Percentiles rank a stretch among this genome's conserved stretches.
Evolutionary conservation across 1,284 basidiomycete genomes (phyloP).

Genomic region (Neonothopanus nambi): DNA sequence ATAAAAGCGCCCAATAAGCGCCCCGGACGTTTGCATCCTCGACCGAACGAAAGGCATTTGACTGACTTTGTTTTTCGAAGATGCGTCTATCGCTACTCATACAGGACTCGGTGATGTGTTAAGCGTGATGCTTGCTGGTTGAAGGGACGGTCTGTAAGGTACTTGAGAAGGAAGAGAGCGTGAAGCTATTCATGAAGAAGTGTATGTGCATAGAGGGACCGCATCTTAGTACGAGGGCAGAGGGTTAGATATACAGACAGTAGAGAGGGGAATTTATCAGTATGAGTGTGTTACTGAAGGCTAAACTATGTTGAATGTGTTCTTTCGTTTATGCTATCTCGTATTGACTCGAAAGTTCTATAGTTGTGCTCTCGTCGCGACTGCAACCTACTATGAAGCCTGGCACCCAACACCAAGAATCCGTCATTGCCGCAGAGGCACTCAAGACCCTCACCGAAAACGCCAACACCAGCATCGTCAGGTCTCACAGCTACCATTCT

Average conservation of each 20-base stretch:
- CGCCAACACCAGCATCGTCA: conserved; percentile 81
- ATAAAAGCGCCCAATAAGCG: too few species aligned
- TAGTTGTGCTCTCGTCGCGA: conserved; percentile 90
- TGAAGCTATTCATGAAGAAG: conserved; percentile 77
- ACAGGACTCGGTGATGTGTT: conserved; percentile 95
- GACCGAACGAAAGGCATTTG: conserved; percentile 95
- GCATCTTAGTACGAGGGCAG: conserved; percentile 92
- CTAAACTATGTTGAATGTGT: conserved; percentile 62
- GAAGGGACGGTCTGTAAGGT: conserved; percentile 66
- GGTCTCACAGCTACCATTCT: conserved; percentile 75
- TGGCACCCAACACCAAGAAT: conserved; percentile 80
- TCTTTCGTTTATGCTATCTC: background rate
- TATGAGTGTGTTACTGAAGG: conserved; percentile 95
- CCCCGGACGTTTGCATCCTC: too few species aligned
- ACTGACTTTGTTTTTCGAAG: conserved; percentile 86
- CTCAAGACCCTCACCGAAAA: conserved; percentile 87
- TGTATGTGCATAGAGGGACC: conserved; percentile 98
- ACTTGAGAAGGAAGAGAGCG: conserved; percentile 56
- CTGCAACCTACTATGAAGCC: conserved; percentile 89
- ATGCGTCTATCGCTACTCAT: conserved; percentile 83
- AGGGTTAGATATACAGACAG: conserved; percentile 90
- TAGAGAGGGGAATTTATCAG: conserved; percentile 96
- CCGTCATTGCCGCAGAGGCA: conserved; percentile 89
- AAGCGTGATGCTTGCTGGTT: conserved; percentile 63
- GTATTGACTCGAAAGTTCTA: conserved; percentile 3